Percentiles rank a stretch among this genome's conserved stretches.
Evolutionary conservation across 257 asterid species (phyloP).

Genomic region (Solanum paucissectum): DNA sequence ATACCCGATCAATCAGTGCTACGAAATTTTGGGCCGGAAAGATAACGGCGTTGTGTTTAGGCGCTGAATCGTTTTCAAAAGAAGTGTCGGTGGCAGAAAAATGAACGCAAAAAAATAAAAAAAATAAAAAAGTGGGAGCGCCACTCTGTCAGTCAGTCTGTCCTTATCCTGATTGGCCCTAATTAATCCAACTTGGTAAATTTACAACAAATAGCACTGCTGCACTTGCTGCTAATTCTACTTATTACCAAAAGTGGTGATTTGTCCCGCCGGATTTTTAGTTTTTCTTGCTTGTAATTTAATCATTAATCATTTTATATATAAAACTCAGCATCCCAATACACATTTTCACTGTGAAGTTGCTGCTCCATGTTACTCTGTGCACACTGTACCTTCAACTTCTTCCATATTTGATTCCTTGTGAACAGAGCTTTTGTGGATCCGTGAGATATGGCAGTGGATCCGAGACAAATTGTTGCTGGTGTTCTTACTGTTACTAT

Average conservation of each 20-base stretch:
- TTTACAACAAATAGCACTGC: background rate
- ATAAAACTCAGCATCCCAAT: background rate
- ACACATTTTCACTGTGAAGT: background rate
- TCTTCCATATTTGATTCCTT: background rate
- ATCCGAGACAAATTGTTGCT: conserved; percentile 46
- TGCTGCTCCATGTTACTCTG: background rate
- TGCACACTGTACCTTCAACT: background rate
- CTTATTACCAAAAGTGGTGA: background rate
- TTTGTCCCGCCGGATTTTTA: background rate
- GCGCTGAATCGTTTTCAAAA: background rate
- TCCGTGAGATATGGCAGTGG: conserved; percentile 27
- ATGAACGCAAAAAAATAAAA: background rate
- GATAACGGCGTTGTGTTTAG: background rate
- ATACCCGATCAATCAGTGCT: background rate
- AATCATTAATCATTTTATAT: background rate
- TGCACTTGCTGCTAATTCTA: background rate
- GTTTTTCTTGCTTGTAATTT: background rate
- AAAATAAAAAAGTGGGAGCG: background rate
- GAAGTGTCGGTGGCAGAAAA: background rate
- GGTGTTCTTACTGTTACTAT: conserved; percentile 40
- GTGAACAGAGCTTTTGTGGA: background rate
- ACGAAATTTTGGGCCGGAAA: background rate
- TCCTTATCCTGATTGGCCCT: background rate
- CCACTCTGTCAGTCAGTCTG: background rate
- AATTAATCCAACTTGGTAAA: background rate